phyloP scores from a whole-genome alignment of 164 flowering plant species.

The Vitis rotundifolia region DNA sequence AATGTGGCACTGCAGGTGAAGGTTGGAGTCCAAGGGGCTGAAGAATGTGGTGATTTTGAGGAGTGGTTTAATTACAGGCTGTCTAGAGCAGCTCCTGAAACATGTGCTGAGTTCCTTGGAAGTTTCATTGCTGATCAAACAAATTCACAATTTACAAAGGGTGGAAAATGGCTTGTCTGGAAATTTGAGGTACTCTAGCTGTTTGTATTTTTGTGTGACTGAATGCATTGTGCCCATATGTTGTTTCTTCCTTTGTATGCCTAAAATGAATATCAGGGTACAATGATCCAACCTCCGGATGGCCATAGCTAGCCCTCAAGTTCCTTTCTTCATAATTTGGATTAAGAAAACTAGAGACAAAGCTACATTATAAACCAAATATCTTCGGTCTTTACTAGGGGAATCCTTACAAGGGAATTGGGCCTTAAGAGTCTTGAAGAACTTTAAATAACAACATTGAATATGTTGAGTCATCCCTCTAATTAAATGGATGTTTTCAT shows the following conservation, averaged over 20 bases:
- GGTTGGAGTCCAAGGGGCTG: conserved; percentile 82
- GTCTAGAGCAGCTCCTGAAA: conserved; percentile 97
- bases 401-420: too few species aligned
- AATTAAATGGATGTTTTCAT: too few species aligned
- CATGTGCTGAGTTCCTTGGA: conserved; percentile 95
- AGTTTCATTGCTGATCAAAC: conserved; percentile 86
- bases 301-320: not conserved
- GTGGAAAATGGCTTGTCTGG: conserved; percentile 99
- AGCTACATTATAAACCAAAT: too few species aligned
- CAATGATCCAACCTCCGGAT: not conserved
- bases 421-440: too few species aligned
- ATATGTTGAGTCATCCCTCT: too few species aligned
- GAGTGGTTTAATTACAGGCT: conserved; percentile 97
- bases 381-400: too few species aligned
- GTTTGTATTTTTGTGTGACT: not conserved
- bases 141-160: conserved; percentile 63
- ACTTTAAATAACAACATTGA: too few species aligned
- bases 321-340: not conserved
- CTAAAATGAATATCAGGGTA: not conserved
- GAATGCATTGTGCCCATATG: too few species aligned
- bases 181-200: conserved; percentile 76
- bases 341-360: not conserved
- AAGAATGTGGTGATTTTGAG: conserved; percentile 89
- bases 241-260: not conserved
- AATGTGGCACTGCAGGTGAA: conserved; percentile 59